Conservation (phyloP, 2,329 filamentous ascomycete species). For the Penicillium freii region DNA sequence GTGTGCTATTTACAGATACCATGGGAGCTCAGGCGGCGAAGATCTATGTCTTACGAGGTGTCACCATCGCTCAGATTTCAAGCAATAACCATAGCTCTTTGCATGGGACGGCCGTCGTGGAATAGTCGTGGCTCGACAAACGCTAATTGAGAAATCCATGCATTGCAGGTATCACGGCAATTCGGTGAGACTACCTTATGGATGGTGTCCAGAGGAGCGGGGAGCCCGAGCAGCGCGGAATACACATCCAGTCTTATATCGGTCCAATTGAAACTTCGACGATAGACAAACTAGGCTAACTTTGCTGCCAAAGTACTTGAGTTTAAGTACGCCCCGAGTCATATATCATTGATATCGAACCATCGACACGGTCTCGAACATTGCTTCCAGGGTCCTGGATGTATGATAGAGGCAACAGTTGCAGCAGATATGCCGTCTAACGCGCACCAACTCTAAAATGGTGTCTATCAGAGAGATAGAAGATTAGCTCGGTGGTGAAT, state of each 20-base stretch:
- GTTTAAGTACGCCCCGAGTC: background rate
- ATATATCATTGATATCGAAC: background rate
- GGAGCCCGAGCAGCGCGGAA: background rate
- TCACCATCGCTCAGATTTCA: slow-evolving; percentile 2
- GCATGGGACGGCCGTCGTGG: slow-evolving; percentile 14
- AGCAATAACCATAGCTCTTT: slow-evolving; percentile 19
- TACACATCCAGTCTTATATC: slow-evolving; percentile 12
- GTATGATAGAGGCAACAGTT: background rate
- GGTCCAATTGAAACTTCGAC: slow-evolving; percentile 20
- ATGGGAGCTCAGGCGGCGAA: slow-evolving; percentile 12
- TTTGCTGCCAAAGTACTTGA: background rate
- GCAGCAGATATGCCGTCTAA: background rate
- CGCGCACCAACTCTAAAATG: background rate
- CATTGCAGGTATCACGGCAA: slow-evolving; percentile 18
- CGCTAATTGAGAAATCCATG: slow-evolving; percentile 14
- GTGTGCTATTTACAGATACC: slow-evolving; percentile 18
- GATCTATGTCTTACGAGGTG: slow-evolving; percentile 15
- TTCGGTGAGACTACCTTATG: slow-evolving; percentile 16
- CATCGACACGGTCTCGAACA: background rate
- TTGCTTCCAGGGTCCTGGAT: background rate
- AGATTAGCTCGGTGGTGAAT: background rate
- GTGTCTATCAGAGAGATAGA: background rate
- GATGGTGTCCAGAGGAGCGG: background rate
- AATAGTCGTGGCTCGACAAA: slow-evolving; percentile 21
- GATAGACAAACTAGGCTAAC: background rate